Evolutionary conservation across 1,284 basidiomycete species (phyloP).

Genomic region (Irpex sp.): DNA sequence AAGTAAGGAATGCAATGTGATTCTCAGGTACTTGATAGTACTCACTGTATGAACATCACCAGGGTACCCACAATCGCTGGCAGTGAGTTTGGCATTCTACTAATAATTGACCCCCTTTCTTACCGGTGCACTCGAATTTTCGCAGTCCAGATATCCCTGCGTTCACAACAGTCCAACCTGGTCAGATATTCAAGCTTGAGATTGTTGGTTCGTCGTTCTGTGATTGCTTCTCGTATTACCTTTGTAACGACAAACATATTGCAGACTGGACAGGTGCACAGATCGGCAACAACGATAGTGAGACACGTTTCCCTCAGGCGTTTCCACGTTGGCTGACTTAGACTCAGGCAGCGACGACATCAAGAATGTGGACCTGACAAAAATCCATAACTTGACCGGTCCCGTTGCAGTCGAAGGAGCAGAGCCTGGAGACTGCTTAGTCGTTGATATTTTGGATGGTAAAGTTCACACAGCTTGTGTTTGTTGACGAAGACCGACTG

Average conservation of each 20-base stretch:
- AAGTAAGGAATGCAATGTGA: conserved; percentile 18
- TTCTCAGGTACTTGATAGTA: background rate
- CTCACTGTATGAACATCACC: background rate
- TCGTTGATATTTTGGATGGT: conserved; percentile 78
- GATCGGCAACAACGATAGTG: conserved; percentile 72
- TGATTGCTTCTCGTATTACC: conserved; percentile 9
- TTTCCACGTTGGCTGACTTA: background rate
- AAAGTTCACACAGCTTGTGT: conserved; percentile 11
- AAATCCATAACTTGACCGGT: conserved; percentile 73
- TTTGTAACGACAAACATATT: background rate
- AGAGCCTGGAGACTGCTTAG: conserved; percentile 76
- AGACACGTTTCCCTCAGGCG: conserved; percentile 19
- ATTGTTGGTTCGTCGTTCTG: conserved; percentile 52
- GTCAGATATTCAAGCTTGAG: conserved; percentile 71
- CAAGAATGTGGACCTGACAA: conserved; percentile 59
- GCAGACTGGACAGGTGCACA: conserved; percentile 75
- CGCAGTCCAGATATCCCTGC: conserved; percentile 67
- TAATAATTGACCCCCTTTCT: background rate
- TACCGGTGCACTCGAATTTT: background rate
- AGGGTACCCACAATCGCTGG: conserved; percentile 73
- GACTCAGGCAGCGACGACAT: conserved; percentile 62
- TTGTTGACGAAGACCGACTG: background rate
- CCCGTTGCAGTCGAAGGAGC: conserved; percentile 74
- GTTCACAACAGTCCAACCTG: conserved; percentile 60
- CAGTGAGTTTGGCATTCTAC: conserved; percentile 44